A percentile compares a stretch with the other conserved stretches of the same genome.
phyloP scores from a whole-genome alignment of 164 flowering plant species.

The Amborella trichopoda region DNA sequence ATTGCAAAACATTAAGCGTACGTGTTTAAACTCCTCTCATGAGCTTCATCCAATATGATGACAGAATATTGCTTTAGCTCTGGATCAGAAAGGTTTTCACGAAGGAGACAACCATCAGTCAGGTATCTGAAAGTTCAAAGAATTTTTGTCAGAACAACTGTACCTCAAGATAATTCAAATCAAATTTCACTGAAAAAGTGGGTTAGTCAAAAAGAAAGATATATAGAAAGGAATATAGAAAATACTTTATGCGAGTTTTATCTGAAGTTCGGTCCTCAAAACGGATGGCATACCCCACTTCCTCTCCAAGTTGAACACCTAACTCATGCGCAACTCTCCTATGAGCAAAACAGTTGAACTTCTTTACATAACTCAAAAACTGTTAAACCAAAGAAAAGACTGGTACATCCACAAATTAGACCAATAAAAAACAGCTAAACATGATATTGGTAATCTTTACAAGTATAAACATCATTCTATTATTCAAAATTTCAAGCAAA shows the following conservation, averaged over 20 bases:
- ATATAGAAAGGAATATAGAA: background rate
- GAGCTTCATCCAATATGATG: conserved; percentile 92
- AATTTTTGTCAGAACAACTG: background rate
- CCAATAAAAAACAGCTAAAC: too few species aligned
- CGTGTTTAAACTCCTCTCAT: conserved; percentile 93
- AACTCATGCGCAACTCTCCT: conserved; percentile 94
- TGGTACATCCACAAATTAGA: too few species aligned
- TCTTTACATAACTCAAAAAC: too few species aligned
- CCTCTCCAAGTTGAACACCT: conserved; percentile 74
- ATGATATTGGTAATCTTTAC: too few species aligned
- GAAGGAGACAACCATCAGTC: conserved; percentile 92
- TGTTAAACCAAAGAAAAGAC: too few species aligned
- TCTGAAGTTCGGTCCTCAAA: conserved; percentile 95
- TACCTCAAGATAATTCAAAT: background rate
- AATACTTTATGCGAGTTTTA: conserved; percentile 72
- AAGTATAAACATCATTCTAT: too few species aligned
- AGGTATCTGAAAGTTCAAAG: conserved; percentile 44
- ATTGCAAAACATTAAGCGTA: too few species aligned
- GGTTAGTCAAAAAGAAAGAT: too few species aligned
- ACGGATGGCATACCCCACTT: conserved; percentile 94
- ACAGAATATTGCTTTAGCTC: conserved; percentile 79
- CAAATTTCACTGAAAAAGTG: too few species aligned
- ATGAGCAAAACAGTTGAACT: conserved; percentile 1
- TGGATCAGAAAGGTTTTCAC: conserved; percentile 84
- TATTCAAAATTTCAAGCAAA: too few species aligned